Evolutionary conservation across 2,329 filamentous ascomycete species (phyloP).

Genomic region (Trichoderma koningiopsis): DNA sequence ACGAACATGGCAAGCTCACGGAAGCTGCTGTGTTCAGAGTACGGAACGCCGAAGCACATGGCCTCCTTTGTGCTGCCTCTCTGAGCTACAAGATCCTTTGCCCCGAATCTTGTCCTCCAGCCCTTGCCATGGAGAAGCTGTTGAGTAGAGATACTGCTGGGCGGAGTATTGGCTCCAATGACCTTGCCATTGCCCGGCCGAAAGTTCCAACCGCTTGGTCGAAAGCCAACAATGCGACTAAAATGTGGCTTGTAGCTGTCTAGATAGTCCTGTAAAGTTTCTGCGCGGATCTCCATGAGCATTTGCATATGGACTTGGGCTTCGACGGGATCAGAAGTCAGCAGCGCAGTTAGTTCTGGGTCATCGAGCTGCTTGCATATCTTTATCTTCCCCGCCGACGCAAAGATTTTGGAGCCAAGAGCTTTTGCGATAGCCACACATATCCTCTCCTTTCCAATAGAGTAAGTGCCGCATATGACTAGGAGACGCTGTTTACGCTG

Average conservation of each 20-base stretch:
- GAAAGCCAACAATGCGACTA: conserved; percentile 82
- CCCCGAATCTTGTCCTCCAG: conserved; percentile 76
- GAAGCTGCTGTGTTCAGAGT: conserved; percentile 94
- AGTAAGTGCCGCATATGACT: conserved; percentile 94
- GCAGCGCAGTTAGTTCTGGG: conserved; percentile 71
- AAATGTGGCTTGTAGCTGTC: conserved; percentile 79
- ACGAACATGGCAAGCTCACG: conserved; percentile 92
- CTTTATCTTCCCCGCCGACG: conserved; percentile 77
- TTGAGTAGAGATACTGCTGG: conserved; percentile 52
- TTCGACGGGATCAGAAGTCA: conserved; percentile 78
- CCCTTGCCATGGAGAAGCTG: conserved; percentile 59
- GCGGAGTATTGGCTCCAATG: conserved; percentile 57
- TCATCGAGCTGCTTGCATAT: conserved; percentile 87
- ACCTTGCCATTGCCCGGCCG: conserved; percentile 61
- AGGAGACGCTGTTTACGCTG: conserved; percentile 64
- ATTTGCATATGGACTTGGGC: conserved; percentile 98
- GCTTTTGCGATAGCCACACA: conserved; percentile 90
- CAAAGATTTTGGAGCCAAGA: conserved; percentile 85
- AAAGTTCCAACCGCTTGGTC: conserved; percentile 94
- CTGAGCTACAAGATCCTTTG: conserved; percentile 75
- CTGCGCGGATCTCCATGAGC: conserved; percentile 88
- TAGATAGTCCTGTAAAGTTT: conserved; percentile 89
- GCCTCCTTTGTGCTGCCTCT: conserved; percentile 80
- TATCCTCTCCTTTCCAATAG: conserved; percentile 95
- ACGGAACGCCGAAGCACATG: conserved; percentile 91